Evolutionary conservation across 148 eudicot genomes (phyloP).

Genomic region (Tetragonia tetragonoides): DNA sequence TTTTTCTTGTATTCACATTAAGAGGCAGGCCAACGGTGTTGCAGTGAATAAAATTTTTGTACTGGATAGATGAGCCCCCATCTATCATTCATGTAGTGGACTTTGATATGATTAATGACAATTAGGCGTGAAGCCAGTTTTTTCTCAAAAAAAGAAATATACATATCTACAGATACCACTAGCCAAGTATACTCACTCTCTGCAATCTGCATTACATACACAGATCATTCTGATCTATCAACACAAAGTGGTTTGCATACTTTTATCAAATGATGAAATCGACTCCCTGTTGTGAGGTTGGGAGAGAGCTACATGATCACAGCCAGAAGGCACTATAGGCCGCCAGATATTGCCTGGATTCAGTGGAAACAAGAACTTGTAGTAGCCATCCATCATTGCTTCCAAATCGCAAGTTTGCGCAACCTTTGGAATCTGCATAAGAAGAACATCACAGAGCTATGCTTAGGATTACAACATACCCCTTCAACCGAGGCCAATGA

Average conservation of each 20-base stretch:
- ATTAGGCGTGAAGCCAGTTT: not conserved
- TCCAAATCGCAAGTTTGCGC: slow-evolving; percentile 83
- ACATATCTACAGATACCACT: not conserved
- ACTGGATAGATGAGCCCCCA: too few relatives aligned
- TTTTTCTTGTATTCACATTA: too few relatives aligned
- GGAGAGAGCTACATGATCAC: slow-evolving; percentile 55
- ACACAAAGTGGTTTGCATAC: slow-evolving; percentile 12
- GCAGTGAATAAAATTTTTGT: too few relatives aligned
- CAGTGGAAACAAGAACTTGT: slow-evolving; percentile 75
- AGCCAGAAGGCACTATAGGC: slow-evolving; percentile 60
- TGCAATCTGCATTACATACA: too few relatives aligned
- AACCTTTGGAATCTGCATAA: slow-evolving; percentile 73
- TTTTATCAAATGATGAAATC: slow-evolving; percentile 26
- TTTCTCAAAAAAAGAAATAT: not conserved
- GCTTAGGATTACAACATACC: not conserved
- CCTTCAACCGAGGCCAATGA: not conserved
- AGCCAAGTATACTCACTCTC: too few relatives aligned
- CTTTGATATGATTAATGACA: too few relatives aligned
- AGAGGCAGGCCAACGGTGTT: too few relatives aligned
- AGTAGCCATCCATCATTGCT: slow-evolving; percentile 94
- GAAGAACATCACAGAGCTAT: slow-evolving; percentile 1
- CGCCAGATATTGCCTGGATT: slow-evolving; percentile 79
- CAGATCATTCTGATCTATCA: not conserved
- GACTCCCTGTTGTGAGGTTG: slow-evolving; percentile 64
- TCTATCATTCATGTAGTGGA: too few relatives aligned